A percentile compares a stretch with the other conserved stretches of the same genome.
phyloP scores from a whole-genome alignment of 495 filamentous ascomycete species.

The Neurospora tetraspora region DNA sequence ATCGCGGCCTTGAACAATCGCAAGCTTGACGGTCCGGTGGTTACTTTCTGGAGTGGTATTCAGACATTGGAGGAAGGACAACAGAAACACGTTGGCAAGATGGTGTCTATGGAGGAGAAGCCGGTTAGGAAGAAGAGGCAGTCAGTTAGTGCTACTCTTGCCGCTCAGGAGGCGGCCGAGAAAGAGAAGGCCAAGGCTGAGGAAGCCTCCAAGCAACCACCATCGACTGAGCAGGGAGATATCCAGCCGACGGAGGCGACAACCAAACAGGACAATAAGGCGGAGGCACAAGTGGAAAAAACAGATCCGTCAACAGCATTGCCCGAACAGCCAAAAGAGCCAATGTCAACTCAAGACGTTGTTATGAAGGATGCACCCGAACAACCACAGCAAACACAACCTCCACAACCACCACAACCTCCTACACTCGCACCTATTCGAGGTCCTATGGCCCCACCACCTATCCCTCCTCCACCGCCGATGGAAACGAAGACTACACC shows the following conservation, averaged over 20 bases:
- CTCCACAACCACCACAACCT: background rate
- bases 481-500: conserved; percentile 21
- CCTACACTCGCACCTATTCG: conserved; percentile 3
- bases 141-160: conserved; percentile 14
- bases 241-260: background rate
- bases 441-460: conserved; percentile 7
- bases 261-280: background rate
- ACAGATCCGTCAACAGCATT: background rate
- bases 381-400: background rate
- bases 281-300: background rate
- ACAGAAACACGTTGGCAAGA: conserved; percentile 61
- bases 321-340: background rate
- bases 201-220: conserved; percentile 8
- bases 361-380: background rate
- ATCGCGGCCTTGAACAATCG: conserved; percentile 78
- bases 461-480: conserved; percentile 18
- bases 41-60: conserved; percentile 87
- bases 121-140: conserved; percentile 37
- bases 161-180: conserved; percentile 15
- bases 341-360: background rate
- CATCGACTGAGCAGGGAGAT: conserved; percentile 10
- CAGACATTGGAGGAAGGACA: conserved; percentile 69
- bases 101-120: conserved; percentile 50
- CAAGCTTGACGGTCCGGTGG: conserved; percentile 77
- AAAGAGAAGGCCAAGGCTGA: conserved; percentile 15